Percentiles rank a stretch among this genome's conserved stretches.
phyloP scores from a whole-genome alignment of 345 rosid genomes.

The Sapria himalayana region DNA sequence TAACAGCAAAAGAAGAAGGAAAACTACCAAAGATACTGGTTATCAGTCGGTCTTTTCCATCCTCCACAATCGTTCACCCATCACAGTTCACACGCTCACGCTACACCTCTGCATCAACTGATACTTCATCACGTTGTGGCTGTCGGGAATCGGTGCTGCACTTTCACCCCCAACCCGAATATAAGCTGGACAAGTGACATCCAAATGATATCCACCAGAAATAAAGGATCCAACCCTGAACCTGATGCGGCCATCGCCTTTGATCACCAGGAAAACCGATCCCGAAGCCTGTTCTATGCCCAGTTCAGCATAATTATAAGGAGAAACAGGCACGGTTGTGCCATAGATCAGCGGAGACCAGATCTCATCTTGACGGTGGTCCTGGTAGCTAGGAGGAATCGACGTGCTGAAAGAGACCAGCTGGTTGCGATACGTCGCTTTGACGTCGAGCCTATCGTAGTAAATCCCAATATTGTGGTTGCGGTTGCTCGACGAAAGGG shows the following conservation, averaged over 20 bases:
- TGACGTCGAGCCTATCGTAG: constrained; percentile 57
- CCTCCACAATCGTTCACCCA: constrained; percentile 3
- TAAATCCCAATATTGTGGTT: constrained; percentile 63
- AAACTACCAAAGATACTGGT: background rate
- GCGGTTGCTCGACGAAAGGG: constrained; percentile 61
- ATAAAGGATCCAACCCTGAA: constrained; percentile 56
- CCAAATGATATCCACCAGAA: constrained; percentile 40
- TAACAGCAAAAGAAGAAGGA: background rate
- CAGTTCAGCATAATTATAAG: constrained; percentile 33
- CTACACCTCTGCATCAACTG: constrained; percentile 30
- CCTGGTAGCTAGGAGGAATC: constrained; percentile 35
- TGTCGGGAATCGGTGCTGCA: constrained; percentile 30
- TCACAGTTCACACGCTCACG: constrained; percentile 34
- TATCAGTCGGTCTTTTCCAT: background rate
- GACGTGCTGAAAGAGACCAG: constrained; percentile 48
- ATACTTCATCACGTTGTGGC: constrained; percentile 54
- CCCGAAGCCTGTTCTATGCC: constrained; percentile 36
- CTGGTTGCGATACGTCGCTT: constrained; percentile 51
- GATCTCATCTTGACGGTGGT: constrained; percentile 35
- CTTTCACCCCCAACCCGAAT: constrained; percentile 31
- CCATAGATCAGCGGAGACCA: constrained; percentile 80
- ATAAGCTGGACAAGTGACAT: constrained; percentile 38
- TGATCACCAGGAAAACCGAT: constrained; percentile 22
- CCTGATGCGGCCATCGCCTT: constrained; percentile 66
- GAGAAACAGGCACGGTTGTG: constrained; percentile 49